phyloP scores from a whole-genome alignment of 176 grass and related monocot species.

The Hordeum vulgare region MorexV3_pseudomolecules_assembly NC_058523.1:490585467-490585966 shows the following conservation, averaged over 20 bases:
- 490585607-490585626: not conserved
- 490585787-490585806: not conserved
- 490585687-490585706: not conserved
- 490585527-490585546: no score
- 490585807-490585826: not conserved
- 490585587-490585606: not conserved
- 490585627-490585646: not conserved
- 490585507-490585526: no score
- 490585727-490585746: not conserved
- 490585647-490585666: not conserved
- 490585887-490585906: not conserved
- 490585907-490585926: not conserved
- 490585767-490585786: not conserved
- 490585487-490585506: no score
- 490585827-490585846: not conserved
- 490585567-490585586: not conserved
- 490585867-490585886: not conserved
- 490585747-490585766: not conserved
- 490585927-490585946: not conserved
- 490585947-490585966: not conserved
- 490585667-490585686: not conserved
- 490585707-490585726: no score
- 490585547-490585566: not conserved
- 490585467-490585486: no score
- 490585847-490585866: not conserved